These are phyloP conservation scores for Boeremia lycopersici DNA, from an alignment of 2,329 filamentous ascomycete species.

Conservation along the genomic window DNA sequence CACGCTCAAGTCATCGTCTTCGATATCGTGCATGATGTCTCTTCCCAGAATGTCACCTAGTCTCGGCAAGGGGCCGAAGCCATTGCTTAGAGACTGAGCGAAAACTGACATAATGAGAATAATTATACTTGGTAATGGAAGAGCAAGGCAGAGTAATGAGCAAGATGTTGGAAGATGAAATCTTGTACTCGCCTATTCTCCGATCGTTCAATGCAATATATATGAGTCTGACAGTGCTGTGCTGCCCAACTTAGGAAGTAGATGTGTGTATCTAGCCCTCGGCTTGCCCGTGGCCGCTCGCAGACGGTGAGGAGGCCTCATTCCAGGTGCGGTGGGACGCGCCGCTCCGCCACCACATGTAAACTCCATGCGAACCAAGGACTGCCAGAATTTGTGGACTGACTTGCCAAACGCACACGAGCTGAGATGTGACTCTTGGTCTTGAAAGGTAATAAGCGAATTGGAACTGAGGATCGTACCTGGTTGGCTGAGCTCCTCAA, in stretches of 20 bases:
- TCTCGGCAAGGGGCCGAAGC: slow-evolving; percentile 1
- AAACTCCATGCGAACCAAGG: neutral
- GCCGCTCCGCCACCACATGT: slow-evolving; percentile 5
- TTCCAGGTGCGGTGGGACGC: neutral
- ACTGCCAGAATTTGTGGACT: neutral
- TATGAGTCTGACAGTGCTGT: neutral
- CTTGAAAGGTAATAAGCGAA: neutral
- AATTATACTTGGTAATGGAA: neutral
- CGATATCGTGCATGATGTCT: slow-evolving; percentile 5
- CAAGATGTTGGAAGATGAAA: neutral
- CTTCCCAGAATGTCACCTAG: neutral
- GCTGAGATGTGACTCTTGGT: neutral
- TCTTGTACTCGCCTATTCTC: neutral
- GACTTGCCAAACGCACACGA: neutral
- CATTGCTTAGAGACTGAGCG: neutral
- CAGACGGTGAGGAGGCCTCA: neutral
- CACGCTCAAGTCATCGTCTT: slow-evolving; percentile 10
- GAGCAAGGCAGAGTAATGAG: neutral
- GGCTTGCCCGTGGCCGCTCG: neutral
- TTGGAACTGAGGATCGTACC: neutral
- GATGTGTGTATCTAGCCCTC: neutral
- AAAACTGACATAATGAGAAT: slow-evolving; percentile 6
- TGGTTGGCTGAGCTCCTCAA: neutral
- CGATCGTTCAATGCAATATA: neutral
- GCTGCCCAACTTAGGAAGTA: neutral